Evolutionary conservation across 2,329 filamentous ascomycete genomes (phyloP).

Genomic region (Epichloe coenophiala): DNA sequence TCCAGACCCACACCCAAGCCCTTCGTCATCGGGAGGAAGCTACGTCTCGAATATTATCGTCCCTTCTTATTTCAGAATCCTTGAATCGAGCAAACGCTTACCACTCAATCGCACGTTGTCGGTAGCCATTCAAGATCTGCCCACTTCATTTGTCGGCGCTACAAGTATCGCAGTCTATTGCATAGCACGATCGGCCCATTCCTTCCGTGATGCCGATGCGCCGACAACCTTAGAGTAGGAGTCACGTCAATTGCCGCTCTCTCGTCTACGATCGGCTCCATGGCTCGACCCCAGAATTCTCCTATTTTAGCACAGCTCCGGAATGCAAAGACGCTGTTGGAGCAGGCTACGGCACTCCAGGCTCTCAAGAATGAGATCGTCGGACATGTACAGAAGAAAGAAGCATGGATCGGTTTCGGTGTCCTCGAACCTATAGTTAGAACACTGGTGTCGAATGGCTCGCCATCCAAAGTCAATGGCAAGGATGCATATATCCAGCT

Average conservation of each 20-base stretch:
- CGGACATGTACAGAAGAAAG: constrained; percentile 78
- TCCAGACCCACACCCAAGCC: not conserved
- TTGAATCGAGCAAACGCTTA: too few species aligned
- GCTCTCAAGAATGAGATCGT: constrained; percentile 79
- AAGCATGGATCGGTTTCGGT: constrained; percentile 59
- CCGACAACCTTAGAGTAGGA: constrained; percentile 3
- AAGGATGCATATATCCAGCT: constrained; percentile 24
- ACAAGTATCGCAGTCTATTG: not conserved
- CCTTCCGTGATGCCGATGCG: constrained; percentile 7
- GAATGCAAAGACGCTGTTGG: constrained; percentile 34
- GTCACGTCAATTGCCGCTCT: constrained; percentile 2
- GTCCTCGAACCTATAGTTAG: constrained; percentile 45
- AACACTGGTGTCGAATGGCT: constrained; percentile 26
- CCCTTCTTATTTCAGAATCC: not conserved
- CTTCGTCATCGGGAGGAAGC: not conserved
- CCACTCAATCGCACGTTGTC: too few species aligned
- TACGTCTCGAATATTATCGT: not conserved
- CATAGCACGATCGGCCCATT: not conserved
- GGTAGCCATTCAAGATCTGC: not conserved
- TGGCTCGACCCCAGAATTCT: constrained; percentile 40
- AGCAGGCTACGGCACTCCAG: constrained; percentile 50
- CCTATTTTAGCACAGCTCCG: constrained; percentile 44
- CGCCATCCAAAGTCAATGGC: constrained; percentile 22
- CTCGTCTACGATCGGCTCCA: constrained; percentile 17
- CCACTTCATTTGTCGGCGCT: not conserved